Percentiles rank a stretch among this genome's conserved stretches.
These are phyloP conservation scores for Penicillium goetzii DNA, from an alignment of 495 filamentous ascomycete species.

Conservation along the genomic window DNA sequence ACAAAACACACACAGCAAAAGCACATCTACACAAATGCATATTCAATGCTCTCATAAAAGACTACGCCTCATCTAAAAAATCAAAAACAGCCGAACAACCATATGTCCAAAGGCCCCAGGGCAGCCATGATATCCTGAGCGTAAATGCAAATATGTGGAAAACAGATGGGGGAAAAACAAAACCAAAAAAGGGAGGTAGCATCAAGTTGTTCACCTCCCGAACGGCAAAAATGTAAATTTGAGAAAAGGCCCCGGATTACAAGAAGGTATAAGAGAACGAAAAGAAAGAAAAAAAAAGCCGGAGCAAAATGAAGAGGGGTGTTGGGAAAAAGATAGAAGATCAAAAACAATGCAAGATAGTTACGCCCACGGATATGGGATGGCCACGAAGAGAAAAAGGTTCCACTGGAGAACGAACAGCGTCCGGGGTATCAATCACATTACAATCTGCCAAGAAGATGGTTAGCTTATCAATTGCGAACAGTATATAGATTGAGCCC, in stretches of 20 bases:
- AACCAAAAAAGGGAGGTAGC: neutral
- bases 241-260: conserved; percentile 22
- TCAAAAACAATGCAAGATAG: conserved; percentile 16
- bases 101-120: conserved; percentile 34
- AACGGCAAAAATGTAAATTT: conserved; percentile 21
- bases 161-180: neutral
- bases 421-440: conserved; percentile 62
- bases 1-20: neutral
- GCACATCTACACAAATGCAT: conserved; percentile 1
- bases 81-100: conserved; percentile 21
- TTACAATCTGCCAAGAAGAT: conserved; percentile 52
- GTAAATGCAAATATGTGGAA: conserved; percentile 33
- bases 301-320: neutral
- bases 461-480: conserved; percentile 30
- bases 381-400: conserved; percentile 5
- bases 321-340: conserved; percentile 1
- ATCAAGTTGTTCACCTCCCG: conserved; percentile 21
- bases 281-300: conserved; percentile 1
- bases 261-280: neutral
- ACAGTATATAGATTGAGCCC: neutral
- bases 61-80: conserved; percentile 30
- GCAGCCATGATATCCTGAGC: conserved; percentile 25
- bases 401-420: neutral
- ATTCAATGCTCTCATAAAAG: conserved; percentile 16
- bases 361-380: conserved; percentile 18